phyloP scores from a whole-genome alignment of 2,329 filamentous ascomycete genomes.

The Amauroascus verrucosus region DNA sequence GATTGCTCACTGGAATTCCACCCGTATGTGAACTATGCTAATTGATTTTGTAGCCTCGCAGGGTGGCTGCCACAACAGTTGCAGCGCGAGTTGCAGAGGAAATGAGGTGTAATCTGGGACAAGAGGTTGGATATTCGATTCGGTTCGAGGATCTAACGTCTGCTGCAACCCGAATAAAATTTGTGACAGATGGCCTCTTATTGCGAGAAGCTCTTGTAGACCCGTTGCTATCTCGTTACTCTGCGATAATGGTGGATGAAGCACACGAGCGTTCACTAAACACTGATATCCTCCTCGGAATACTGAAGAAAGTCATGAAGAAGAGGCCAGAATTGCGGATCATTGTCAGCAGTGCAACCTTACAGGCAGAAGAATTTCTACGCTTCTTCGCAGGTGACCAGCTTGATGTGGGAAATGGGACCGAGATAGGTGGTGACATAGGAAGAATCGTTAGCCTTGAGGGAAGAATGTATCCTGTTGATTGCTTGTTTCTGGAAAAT shows the following conservation, averaged over 20 bases:
- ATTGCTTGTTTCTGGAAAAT: slow-evolving; percentile 67
- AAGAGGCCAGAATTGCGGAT: slow-evolving; percentile 72
- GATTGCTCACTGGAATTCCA: background rate
- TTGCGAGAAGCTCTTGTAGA: slow-evolving; percentile 89
- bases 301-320: slow-evolving; percentile 81
- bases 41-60: slow-evolving; percentile 54
- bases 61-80: slow-evolving; percentile 84
- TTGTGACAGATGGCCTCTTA: slow-evolving; percentile 84
- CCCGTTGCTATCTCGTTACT: slow-evolving; percentile 80
- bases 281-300: slow-evolving; percentile 78
- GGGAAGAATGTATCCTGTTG: slow-evolving; percentile 79
- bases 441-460: slow-evolving; percentile 72
- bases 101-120: slow-evolving; percentile 71
- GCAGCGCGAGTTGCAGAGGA: slow-evolving; percentile 84
- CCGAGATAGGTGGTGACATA: slow-evolving; percentile 29
- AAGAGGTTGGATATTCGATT: slow-evolving; percentile 89
- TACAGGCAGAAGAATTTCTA: slow-evolving; percentile 80
- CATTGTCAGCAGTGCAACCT: slow-evolving; percentile 83
- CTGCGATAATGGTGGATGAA: slow-evolving; percentile 95
- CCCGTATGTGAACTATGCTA: background rate
- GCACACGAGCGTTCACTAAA: slow-evolving; percentile 89
- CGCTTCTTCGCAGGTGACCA: slow-evolving; percentile 57
- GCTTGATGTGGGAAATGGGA: slow-evolving; percentile 25
- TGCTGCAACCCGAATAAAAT: slow-evolving; percentile 77
- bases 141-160: slow-evolving; percentile 86